Evolutionary conservation across 768 basidiomycete genomes (phyloP).

Genomic region (Sutorius australiensis): DNA sequence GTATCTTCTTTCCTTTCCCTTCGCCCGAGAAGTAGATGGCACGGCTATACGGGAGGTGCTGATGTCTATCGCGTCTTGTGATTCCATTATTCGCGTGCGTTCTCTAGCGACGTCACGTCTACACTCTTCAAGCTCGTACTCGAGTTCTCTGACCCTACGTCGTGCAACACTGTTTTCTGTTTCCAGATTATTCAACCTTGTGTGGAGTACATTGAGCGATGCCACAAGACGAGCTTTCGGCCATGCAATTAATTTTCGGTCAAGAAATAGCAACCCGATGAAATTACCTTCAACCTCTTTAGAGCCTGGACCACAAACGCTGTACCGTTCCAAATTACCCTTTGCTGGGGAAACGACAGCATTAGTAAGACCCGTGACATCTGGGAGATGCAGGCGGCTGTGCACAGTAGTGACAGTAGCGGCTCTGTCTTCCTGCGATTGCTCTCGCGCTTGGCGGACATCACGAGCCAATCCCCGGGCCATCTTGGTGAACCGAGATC

Average conservation of each 20-base stretch:
- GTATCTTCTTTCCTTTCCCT: slow-evolving; percentile 26
- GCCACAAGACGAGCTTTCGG: slow-evolving; percentile 55
- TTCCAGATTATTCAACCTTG: slow-evolving; percentile 69
- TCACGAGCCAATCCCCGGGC: slow-evolving; percentile 55
- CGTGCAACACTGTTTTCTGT: slow-evolving; percentile 80
- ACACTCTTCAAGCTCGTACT: slow-evolving; percentile 79
- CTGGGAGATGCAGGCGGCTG: slow-evolving; percentile 61
- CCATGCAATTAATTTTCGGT: not conserved
- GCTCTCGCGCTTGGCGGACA: slow-evolving; percentile 41
- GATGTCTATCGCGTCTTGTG: slow-evolving; percentile 39
- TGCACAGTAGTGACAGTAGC: slow-evolving; percentile 20
- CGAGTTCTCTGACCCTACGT: slow-evolving; percentile 80
- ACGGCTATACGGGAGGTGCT: slow-evolving; percentile 12
- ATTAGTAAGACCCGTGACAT: slow-evolving; percentile 79
- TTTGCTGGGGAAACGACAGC: slow-evolving; percentile 74
- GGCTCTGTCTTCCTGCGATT: slow-evolving; percentile 9
- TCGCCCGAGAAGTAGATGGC: slow-evolving; percentile 22
- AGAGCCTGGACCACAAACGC: slow-evolving; percentile 44
- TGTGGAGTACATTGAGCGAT: slow-evolving; percentile 60
- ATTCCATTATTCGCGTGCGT: slow-evolving; percentile 58
- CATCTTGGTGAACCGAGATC: slow-evolving; percentile 59
- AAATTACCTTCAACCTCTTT: slow-evolving; percentile 63
- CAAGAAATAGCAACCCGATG: not conserved
- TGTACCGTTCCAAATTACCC: slow-evolving; percentile 46
- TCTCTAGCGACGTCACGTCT: slow-evolving; percentile 75